Evolutionary conservation across 371 early-diverging fungal species (phyloP).

Genomic region (Mucor mucedo): DNA sequence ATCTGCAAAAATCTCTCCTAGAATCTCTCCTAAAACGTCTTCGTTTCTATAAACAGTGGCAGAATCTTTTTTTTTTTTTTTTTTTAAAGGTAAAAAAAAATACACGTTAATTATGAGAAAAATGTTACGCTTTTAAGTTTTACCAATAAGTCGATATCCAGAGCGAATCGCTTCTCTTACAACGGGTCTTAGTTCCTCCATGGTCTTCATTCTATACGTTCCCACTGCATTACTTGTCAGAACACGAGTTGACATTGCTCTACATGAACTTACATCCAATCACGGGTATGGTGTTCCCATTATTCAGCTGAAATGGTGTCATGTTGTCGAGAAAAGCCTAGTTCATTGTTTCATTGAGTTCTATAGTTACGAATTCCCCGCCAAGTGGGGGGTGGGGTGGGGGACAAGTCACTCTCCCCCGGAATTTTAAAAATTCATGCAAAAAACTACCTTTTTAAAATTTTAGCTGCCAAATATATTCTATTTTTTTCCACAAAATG

Average conservation of each 20-base stretch:
- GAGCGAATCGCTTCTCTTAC: slow-evolving; percentile 61
- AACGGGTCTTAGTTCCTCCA: slow-evolving; percentile 48
- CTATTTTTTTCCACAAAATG: slow-evolving; percentile 9
- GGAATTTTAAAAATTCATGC: background rate
- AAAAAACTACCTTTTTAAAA: background rate
- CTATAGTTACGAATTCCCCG: background rate
- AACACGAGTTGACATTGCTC: background rate
- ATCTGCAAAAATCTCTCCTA: slow-evolving; percentile 67
- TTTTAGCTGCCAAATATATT: slow-evolving; percentile 2
- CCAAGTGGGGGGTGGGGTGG: background rate
- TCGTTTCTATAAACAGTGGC: slow-evolving; percentile 90
- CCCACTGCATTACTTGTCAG: slow-evolving; percentile 56
- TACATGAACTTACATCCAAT: slow-evolving; percentile 18
- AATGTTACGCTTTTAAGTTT: background rate
- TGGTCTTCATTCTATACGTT: slow-evolving; percentile 69
- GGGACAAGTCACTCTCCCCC: too few species aligned
- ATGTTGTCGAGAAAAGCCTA: background rate
- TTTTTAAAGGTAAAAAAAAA: background rate
- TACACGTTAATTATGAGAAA: background rate
- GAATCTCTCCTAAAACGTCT: slow-evolving; percentile 71
- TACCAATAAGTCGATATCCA: slow-evolving; percentile 80
- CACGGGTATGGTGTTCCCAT: slow-evolving; percentile 22
- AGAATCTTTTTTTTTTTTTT: slow-evolving; percentile 63
- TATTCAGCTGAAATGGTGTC: slow-evolving; percentile 8
- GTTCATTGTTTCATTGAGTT: too few species aligned